Evolutionary conservation across 495 filamentous ascomycete genomes (phyloP).

Genomic region (Melanomma pulvis-pyrius): DNA sequence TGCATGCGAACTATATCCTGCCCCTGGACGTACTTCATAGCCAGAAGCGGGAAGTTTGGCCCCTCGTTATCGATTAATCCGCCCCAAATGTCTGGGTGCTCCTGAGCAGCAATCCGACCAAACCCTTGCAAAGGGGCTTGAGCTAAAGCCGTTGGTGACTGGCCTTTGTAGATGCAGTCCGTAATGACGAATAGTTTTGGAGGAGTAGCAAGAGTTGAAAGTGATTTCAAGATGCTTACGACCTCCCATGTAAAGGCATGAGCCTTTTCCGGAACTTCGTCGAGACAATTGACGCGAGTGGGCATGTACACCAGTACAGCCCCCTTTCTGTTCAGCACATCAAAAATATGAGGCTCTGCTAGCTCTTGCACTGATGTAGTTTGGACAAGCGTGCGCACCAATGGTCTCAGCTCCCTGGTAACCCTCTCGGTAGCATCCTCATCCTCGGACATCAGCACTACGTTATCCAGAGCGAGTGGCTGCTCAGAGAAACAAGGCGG

Average conservation of each 20-base stretch:
- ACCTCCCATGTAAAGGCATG: neutral
- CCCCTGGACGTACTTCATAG: no score
- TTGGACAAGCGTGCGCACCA: neutral
- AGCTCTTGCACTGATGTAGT: neutral
- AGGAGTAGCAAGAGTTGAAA: neutral
- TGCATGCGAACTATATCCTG: no score
- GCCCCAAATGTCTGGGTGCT: constrained; percentile 48
- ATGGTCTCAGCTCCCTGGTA: neutral
- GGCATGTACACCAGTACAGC: neutral
- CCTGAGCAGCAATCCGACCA: constrained; percentile 46
- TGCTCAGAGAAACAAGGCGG: neutral
- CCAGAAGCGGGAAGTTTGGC: constrained; percentile 37
- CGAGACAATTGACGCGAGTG: neutral
- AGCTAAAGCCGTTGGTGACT: neutral
- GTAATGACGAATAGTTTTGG: neutral
- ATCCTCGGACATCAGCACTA: neutral
- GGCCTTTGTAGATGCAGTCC: neutral
- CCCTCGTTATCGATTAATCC: constrained; percentile 45
- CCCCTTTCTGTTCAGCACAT: neutral
- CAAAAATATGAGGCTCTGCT: neutral
- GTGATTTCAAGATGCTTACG: neutral
- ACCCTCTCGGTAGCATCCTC: neutral
- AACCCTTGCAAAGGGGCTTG: constrained; percentile 42
- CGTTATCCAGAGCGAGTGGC: neutral
- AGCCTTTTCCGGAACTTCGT: neutral